Base-by-base conservation (phyloP, 805 yeast genomes). In the Candida mattraensis region DNA sequence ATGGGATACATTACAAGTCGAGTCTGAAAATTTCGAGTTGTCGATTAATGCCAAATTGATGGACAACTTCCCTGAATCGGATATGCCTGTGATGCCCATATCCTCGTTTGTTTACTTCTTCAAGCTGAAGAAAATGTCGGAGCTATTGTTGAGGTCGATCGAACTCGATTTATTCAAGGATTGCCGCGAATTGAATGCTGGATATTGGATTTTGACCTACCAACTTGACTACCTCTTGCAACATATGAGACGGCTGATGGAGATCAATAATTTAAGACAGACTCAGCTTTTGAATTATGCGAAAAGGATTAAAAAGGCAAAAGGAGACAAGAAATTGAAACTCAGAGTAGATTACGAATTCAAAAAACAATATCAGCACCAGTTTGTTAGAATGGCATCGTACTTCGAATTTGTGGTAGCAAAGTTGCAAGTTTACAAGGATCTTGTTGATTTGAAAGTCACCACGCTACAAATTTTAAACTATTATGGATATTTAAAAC, bases 1-100 rank as follows among this genome's bases (percentile, higher is more conserved):
- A 3, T 86, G 91, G 83, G 97, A 91, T 58, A 71, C 87, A 2
- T 63, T 86, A 20, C 97, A 91, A 52, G 93, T 84, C 7, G 71
- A 72, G 25, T 70, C 83, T 35, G 95, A 87, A 50, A 60, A 66
- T 5, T 66, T 80, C 23, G 97, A 87, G 54, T 45, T 69, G 11
- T 61, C 63, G 15, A 48, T 71, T 17, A 51, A 56, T 18, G 63
- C 61, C 21, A 29, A 31, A 9, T 48, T 53, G 20, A 35, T 40
- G 10, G 58, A 54, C 39, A 24, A 22, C 11, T 70, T 69, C n/a
- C 69, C 68, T 15, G 63, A 54, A n/a, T 33, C 48, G 6, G 46
- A 40, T 6, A 20, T 45, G 11, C 67, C 76, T 1, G 74, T 80
- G 0, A 63, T 86, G 53, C 87, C 91, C 2, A 57, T 86, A 19